Percentiles rank a stretch among this genome's conserved stretches.
phyloP scores from a whole-genome alignment of 108 stramenopile species.

The Cyclotella kingstonii region DNA sequence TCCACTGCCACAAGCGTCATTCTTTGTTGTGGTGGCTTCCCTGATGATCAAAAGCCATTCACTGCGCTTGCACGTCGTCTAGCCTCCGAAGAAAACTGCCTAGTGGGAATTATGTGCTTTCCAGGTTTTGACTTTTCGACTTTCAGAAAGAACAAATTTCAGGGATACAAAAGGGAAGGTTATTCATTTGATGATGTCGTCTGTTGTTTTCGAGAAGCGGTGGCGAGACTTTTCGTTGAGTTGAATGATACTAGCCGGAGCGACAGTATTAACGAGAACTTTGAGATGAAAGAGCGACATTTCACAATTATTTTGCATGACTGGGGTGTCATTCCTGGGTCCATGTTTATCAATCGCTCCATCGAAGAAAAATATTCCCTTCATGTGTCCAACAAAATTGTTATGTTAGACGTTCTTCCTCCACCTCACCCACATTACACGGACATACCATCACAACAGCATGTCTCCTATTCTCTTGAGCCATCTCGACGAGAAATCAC shows the following conservation, averaged over 20 bases:
- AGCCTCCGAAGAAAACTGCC: slow-evolving; percentile 20
- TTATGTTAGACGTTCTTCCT: slow-evolving; percentile 49
- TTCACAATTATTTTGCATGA: slow-evolving; percentile 57
- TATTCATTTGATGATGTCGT: slow-evolving; percentile 45
- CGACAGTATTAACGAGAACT: slow-evolving; percentile 4
- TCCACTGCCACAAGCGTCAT: slow-evolving; percentile 16
- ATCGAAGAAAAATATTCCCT: slow-evolving; percentile 18
- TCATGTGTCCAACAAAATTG: slow-evolving; percentile 32
- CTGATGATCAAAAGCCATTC: slow-evolving; percentile 46
- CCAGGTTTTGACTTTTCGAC: slow-evolving; percentile 41
- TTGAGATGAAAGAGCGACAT: slow-evolving; percentile 2
- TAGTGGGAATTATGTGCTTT: slow-evolving; percentile 47
- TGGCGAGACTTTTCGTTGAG: slow-evolving; percentile 15
- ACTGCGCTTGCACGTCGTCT: slow-evolving; percentile 37
- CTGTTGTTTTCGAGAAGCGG: slow-evolving; percentile 34
- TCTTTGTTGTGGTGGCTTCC: slow-evolving; percentile 43
- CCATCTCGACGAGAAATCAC: slow-evolving; percentile 8
- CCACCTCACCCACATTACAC: slow-evolving; percentile 28
- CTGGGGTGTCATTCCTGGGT: slow-evolving; percentile 46
- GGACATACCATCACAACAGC: slow-evolving; percentile 5
- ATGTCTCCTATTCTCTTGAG: slow-evolving; percentile 1
- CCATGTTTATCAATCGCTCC: slow-evolving; percentile 44
- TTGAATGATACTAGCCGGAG: background rate
- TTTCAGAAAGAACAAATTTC: slow-evolving; percentile 13
- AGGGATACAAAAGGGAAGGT: slow-evolving; percentile 18